Conservation (phyloP, 805 yeast species). For the Candida hungchunana region DNA sequence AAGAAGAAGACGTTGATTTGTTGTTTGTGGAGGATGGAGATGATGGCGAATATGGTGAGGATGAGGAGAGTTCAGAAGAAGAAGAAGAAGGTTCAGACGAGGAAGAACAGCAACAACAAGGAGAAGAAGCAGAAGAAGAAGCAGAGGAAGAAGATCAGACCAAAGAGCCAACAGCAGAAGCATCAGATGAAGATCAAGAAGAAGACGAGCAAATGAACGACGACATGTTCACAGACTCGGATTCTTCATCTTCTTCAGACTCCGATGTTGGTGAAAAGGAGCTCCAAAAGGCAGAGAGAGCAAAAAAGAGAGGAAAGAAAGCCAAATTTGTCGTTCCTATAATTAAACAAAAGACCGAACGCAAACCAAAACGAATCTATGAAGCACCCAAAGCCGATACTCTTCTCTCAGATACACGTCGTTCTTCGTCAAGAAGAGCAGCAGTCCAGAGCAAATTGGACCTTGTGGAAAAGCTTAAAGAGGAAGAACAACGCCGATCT, state of each 20-base stretch:
- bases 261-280: constrained; percentile 71
- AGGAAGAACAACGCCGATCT: constrained; percentile 57
- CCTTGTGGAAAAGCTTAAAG: constrained; percentile 66
- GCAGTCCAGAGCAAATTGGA: constrained; percentile 75
- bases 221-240: constrained; percentile 46
- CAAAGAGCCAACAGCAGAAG: no score
- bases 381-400: constrained; percentile 45
- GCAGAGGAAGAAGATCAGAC: constrained; percentile 33
- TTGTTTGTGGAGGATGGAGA: constrained; percentile 63
- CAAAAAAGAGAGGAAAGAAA: constrained; percentile 27
- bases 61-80: constrained; percentile 29
- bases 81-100: constrained; percentile 29
- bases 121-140: no score
- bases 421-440: constrained; percentile 73
- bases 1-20: constrained; percentile 69
- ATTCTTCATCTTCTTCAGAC: constrained; percentile 46
- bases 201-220: no score
- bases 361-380: constrained; percentile 30
- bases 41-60: constrained; percentile 42
- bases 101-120: constrained; percentile 28
- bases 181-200: no score
- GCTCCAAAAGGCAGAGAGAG: constrained; percentile 42
- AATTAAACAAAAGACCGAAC: constrained; percentile 29
- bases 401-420: constrained; percentile 47
- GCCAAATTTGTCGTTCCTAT: constrained; percentile 30